Evolutionary conservation across 305 asterid genomes (phyloP), one percentile per base, ranked within the genome.

Genomic region (Coffea humblotiana): DNA sequence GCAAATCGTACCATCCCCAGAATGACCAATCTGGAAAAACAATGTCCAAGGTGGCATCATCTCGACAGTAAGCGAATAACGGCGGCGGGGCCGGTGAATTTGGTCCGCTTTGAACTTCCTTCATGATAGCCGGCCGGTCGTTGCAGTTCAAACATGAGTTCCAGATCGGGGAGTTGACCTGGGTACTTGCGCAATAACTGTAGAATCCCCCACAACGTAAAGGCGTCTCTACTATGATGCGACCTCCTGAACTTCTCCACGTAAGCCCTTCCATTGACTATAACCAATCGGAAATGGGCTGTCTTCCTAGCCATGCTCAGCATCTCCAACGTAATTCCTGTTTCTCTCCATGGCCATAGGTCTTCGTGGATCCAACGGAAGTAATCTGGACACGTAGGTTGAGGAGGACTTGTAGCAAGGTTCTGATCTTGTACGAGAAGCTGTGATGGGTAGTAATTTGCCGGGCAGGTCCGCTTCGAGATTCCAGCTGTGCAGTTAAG

Each of bases 11-110:
- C 99, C 99, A 96, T 69, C 98, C 99, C 99, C 99, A 96, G 82
- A 92, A 96, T 0, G 98, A 92, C 99, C 99, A 96, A 51, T 96
- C 99, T 0, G 99, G 98, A 82, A 96, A 96, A 77, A 88, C 97
- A 69, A 96, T 92, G 82, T 96, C 98, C 16, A 82, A 83, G 21
- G 92, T 87, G 54, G 81, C 4, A 47, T 91, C 87, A 72, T 91
- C 88, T 6, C 91, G 89, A 37, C 96, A 92, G 77, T 92, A 96
- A 5, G 97, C 86, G 83, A 96, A 96, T 83, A 96, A 56, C 0
- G 99, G 97, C 21, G 99, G 98, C 15, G 97, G 94, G 8, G 90
- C 81, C 8, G 68, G 64, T 70, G 83, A 43, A 32, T 84, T 87
- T n/a, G 88, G 86, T 1, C 45, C 77, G 18, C 13, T 69, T 81